A percentile compares a stretch with the other conserved stretches of the same genome.
Evolutionary conservation across 2,329 filamentous ascomycete species (phyloP).

Genomic region (Colletotrichum tamarilloi): DNA sequence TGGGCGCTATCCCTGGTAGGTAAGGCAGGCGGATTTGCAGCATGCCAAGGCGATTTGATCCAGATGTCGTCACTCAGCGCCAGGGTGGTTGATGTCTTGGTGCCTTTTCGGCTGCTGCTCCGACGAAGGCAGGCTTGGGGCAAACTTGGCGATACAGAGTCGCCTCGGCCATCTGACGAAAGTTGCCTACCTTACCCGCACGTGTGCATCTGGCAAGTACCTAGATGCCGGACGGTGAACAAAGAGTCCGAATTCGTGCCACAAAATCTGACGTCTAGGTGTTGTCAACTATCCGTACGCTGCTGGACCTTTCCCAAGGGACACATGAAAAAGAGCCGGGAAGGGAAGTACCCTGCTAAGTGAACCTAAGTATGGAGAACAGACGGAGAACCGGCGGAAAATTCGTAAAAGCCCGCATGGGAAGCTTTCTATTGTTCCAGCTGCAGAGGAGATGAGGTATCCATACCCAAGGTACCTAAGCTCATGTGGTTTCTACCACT

Average conservation of each 20-base stretch:
- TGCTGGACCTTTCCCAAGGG: too few species aligned
- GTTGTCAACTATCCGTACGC: too few species aligned
- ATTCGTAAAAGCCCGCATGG: background rate
- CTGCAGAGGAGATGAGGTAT: background rate
- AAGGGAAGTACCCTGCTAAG: too few species aligned
- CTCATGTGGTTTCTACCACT: too few species aligned
- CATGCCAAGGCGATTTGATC: background rate
- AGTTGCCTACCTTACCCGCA: background rate
- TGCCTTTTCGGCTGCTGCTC: background rate
- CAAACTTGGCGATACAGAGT: background rate
- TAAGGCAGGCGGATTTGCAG: background rate
- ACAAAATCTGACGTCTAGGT: background rate
- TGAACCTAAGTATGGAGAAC: background rate
- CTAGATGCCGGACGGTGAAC: background rate
- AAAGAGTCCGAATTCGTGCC: background rate
- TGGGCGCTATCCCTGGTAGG: background rate
- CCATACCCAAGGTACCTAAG: background rate
- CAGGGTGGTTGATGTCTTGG: background rate
- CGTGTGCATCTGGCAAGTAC: background rate
- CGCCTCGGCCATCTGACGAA: background rate
- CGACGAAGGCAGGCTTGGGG: slow-evolving; percentile 2
- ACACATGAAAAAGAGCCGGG: too few species aligned
- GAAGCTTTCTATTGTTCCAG: background rate
- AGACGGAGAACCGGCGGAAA: background rate
- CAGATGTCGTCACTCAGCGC: background rate